Conservation (phyloP, 352 stramenopile genomes). For the Saprolegnia parasitica region DNA sequence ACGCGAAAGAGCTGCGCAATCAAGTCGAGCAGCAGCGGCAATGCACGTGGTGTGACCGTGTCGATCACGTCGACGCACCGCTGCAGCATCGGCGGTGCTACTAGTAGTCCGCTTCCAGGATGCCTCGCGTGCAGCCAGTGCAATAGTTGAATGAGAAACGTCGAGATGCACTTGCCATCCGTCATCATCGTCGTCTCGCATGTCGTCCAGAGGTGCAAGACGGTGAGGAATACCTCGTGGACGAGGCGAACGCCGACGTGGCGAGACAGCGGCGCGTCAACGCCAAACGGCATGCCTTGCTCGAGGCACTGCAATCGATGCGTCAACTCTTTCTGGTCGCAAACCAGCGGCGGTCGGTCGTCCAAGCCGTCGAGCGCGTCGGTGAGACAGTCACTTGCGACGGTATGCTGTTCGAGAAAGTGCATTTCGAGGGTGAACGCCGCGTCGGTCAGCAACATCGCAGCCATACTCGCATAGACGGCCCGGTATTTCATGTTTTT, state of each 20-base stretch:
- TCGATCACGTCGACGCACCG: constrained; percentile 4
- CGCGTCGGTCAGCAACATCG: neutral
- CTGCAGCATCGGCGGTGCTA: neutral
- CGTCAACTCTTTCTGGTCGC: neutral
- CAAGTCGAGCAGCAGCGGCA: neutral
- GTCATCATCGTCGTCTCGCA: neutral
- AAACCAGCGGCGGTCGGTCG: neutral
- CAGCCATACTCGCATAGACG: neutral
- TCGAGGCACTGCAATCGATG: neutral
- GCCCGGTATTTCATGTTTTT: neutral
- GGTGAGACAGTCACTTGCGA: neutral
- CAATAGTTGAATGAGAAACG: neutral
- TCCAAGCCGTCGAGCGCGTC: neutral
- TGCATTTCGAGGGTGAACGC: neutral
- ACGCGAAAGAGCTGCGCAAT: constrained; percentile 13
- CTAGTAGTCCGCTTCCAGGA: neutral
- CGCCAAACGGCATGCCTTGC: neutral
- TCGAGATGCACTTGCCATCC: neutral
- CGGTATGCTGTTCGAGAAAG: neutral
- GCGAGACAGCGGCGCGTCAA: neutral
- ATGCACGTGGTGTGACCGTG: neutral
- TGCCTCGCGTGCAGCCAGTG: neutral
- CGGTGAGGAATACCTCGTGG: constrained; percentile 3
- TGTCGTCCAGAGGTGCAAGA: constrained; percentile 4
- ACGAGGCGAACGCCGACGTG: neutral